phyloP scores from a whole-genome alignment of 139 green algal species.

The Trebouxia sp. region DNA sequence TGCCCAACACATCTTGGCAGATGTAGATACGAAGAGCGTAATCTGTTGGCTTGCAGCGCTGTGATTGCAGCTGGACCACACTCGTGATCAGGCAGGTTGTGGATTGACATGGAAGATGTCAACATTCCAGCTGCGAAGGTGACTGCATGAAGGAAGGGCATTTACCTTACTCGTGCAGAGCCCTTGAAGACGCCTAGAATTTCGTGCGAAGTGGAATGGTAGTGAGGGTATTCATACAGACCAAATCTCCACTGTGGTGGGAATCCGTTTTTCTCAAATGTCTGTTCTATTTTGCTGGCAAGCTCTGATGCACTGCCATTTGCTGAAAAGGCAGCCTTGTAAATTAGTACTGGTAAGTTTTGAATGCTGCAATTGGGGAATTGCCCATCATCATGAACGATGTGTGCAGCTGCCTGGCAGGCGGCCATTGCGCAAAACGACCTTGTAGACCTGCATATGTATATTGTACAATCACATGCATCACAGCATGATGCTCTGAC shows the following conservation, averaged over 20 bases:
- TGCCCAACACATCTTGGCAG: no score
- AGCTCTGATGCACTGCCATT: neutral
- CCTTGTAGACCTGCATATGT: neutral
- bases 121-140: no score
- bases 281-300: conserved; percentile 9
- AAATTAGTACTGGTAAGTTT: conserved; percentile 8
- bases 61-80: no score
- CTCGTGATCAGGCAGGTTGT: neutral
- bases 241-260: conserved; percentile 19
- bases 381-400: conserved; percentile 1
- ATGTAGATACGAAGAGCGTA: no score
- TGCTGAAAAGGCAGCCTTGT: neutral
- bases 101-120: neutral
- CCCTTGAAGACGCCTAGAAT: conserved; percentile 16
- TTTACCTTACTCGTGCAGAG: neutral
- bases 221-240: conserved; percentile 14
- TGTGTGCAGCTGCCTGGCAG: neutral
- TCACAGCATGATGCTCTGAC: no score
- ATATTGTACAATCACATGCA: no score
- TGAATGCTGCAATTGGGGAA: conserved; percentile 24
- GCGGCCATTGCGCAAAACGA: neutral
- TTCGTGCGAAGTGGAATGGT: conserved; percentile 10
- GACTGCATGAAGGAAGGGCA: no score
- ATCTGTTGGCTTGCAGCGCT: no score
- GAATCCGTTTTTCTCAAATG: neutral